Base-by-base conservation (phyloP, 768 basidiomycete species). In the Multifurca ochricompacta region DNA sequence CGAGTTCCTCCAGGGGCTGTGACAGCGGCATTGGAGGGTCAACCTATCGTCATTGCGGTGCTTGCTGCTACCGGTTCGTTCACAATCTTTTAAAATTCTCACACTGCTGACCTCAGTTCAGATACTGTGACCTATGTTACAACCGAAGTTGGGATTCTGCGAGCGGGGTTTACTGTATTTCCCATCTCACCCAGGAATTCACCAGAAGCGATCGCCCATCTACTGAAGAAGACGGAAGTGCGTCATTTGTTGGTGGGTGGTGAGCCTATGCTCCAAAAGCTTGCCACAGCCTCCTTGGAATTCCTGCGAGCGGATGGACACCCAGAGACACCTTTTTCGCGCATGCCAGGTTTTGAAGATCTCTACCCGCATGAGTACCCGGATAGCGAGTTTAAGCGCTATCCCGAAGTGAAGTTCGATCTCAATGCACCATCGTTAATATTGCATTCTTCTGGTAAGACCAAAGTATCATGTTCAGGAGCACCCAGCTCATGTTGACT, bases 121-220 rank as follows among this genome's bases (percentile, higher is more conserved):
- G 63, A 64, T 31, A 56, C 63, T 11, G 51, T 64, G 35, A 60
- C 63, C 4, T 64, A 64, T 19, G 48, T 62, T 25, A 59, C 63
- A 8, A 47, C 59, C 8, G 58, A 60, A 31, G 62, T 68, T 4
- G 73, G 74, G 6, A 66, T 76, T 40, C 63, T 74, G 2, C 62
- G 71, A 8, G 73, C 75, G 6, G 75, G 74, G 18, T 70, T 67
- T 53, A 48, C 67, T 0, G 68, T 69, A 5, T 75, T 77, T 42
- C 68, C 65, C 8, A 65, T 70, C 16, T 73, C 71, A 0, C 63
- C 71, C 1, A 59, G 73, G 53, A 78, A 76, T 62, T 75, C 76
- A 1, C 64, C 73, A 0, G 68, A 71, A 2, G 79, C 77, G 0
- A 40, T 65, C 28, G 64, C 64, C 7, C 64, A 65, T 23, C 57